phyloP scores from a whole-genome alignment of 495 filamentous ascomycete genomes.

The Trichoderma reesei region DNA sequence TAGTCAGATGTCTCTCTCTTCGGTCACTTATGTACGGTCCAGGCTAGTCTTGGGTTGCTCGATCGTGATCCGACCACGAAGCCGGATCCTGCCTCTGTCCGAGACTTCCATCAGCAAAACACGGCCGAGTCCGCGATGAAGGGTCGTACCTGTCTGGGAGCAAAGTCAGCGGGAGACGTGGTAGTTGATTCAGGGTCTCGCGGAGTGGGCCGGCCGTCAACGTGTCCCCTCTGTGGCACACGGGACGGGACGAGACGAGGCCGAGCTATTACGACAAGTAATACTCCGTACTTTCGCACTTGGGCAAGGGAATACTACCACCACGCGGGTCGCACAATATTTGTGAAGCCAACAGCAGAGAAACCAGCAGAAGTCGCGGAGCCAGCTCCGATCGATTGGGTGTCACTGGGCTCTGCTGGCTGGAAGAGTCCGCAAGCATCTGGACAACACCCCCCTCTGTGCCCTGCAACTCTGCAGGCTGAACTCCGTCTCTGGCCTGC shows the following conservation, averaged over 20 bases:
- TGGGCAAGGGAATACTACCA: too few relatives aligned
- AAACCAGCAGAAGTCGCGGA: neutral
- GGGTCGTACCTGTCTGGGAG: neutral
- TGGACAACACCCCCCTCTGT: too few relatives aligned
- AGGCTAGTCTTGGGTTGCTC: neutral
- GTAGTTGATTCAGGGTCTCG: neutral
- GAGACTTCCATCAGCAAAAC: neutral
- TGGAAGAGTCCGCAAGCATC: too few relatives aligned
- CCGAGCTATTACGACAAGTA: too few relatives aligned
- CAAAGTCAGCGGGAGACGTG: neutral
- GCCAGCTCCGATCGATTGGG: neutral
- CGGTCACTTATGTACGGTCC: neutral
- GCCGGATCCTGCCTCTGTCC: neutral
- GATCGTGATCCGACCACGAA: slow-evolving; percentile 7
- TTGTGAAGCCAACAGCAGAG: neutral
- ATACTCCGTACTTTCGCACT: neutral
- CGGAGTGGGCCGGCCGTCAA: neutral
- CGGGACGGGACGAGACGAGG: slow-evolving; percentile 6
- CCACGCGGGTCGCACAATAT: neutral
- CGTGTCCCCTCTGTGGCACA: neutral
- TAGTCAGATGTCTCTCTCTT: neutral
- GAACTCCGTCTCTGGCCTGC: too few relatives aligned
- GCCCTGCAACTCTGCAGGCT: too few relatives aligned
- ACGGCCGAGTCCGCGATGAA: neutral
- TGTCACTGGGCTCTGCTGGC: too few relatives aligned